Percentiles rank a stretch among this genome's conserved stretches.
phyloP scores from a whole-genome alignment of 2,329 filamentous ascomycete species.

The Xylaria sp. region DNA sequence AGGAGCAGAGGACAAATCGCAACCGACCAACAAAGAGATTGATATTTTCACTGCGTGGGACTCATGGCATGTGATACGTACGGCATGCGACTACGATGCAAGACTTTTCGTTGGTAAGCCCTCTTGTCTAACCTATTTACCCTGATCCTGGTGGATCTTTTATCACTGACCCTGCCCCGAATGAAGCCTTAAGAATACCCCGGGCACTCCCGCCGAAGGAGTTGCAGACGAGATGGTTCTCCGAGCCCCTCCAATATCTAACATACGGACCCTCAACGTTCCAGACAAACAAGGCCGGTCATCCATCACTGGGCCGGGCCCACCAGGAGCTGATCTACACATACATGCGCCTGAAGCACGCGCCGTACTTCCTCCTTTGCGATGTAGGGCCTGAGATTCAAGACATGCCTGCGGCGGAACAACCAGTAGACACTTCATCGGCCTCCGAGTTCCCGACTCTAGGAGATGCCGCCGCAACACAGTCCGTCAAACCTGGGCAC shows the following conservation, averaged over 20 bases:
- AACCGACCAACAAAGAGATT: slow-evolving; percentile 63
- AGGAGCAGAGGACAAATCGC: slow-evolving; percentile 49
- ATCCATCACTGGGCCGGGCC: slow-evolving; percentile 68
- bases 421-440: slow-evolving; percentile 53
- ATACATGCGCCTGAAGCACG: slow-evolving; percentile 72
- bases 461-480: slow-evolving; percentile 67
- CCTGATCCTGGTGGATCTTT: background rate
- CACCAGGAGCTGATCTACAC: slow-evolving; percentile 71
- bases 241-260: slow-evolving; percentile 73
- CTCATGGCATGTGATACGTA: slow-evolving; percentile 89
- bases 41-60: slow-evolving; percentile 89
- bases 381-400: slow-evolving; percentile 66
- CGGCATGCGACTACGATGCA: slow-evolving; percentile 84
- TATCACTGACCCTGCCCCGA: slow-evolving; percentile 9
- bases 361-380: slow-evolving; percentile 72
- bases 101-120: slow-evolving; percentile 85
- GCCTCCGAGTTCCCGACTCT: slow-evolving; percentile 74
- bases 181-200: slow-evolving; percentile 68
- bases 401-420: slow-evolving; percentile 49
- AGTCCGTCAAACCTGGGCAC: slow-evolving; percentile 56
- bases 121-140: background rate
- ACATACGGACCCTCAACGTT: slow-evolving; percentile 66
- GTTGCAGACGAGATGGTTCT: slow-evolving; percentile 75
- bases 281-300: slow-evolving; percentile 68
- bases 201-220: slow-evolving; percentile 68